Evolutionary conservation across 2,329 filamentous ascomycete species (phyloP), one percentile per base, ranked within the genome.

Genomic region (Aureobasidium uvarum): DNA sequence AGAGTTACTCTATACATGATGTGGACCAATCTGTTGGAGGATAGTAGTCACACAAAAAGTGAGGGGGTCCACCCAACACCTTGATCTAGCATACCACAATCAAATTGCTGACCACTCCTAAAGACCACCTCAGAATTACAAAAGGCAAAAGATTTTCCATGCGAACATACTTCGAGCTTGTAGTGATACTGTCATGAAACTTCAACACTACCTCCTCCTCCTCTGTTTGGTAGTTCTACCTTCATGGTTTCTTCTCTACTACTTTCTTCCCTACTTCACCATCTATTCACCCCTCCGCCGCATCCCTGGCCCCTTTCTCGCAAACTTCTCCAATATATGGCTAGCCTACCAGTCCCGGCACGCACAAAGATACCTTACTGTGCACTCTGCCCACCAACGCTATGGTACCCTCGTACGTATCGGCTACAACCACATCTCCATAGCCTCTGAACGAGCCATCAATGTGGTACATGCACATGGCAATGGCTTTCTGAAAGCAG

Each of bases 401-500:
- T 63, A 62, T 16, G 64, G 64, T 14, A 36, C n/a, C 11, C 28
- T 66, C 10, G 56, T 66, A 6, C 36, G 64, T 13, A 20, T 66
- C 11, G 56, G 58, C 20, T 56, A 31, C 50, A 66, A 66, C 20
- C 64, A 66, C 64, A 60, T 72, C 48, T 72, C 70, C 1, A 71
- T 72, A 25, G 69, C 70, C 28, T 66, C 70, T 41, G 69, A 69
- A 7, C 68, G 68, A 50, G 70, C 68, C 7, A 64, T 71, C 11
- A 67, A 71, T 48, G 67, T 67, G 0, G 69, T 72, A 2, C 70
- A 72, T 51, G 69, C 69, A 1, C 74, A 77, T 62, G 75, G 75
- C 5, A 76, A 76, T 60, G 75, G 74, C 0, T 75, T 75, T 52
- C 56, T 74, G 14, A 76, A 77, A 67, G 70, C 70, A 31, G 66